Evolutionary conservation across 371 early-diverging fungal genomes (phyloP), one percentile per base, ranked within the genome.

Genomic region (Mortierella sp.): DNA sequence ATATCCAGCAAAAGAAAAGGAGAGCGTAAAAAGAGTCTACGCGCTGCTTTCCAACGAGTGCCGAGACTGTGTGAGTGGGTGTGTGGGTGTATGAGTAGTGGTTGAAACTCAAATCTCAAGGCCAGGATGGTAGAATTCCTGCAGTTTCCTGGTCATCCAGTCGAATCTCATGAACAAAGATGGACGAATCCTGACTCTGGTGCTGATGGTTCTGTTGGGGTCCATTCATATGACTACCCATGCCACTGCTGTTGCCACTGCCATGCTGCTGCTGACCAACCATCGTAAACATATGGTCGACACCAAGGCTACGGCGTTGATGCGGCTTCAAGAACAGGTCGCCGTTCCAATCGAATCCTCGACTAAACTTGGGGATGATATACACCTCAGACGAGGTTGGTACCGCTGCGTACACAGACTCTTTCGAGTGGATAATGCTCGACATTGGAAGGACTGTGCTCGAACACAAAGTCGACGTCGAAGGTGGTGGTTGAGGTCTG

Each of bases 291-390:
- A 76, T 50, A 29, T 67, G 69, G 39, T 76, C 76, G 17, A 64
- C 60, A 7, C 76, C 69, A 5, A 76, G 43, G 49, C 61, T 64
- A 17, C 76, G 76, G 17, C 76, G 65, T 44, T 76, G 76, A 21
- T 76, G 58, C 17, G 76, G 76, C 58, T 76, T 76, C 55, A 76
- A 54, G 37, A 76, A 76, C 8, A 76, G 54, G 44, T 76, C 76
- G 14, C 69, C 76, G 25, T 76, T 76, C 76, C 76, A 76, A 16
- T 68, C 58, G 39, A 76, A 76, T 12, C 68, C 76, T 1, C 76
- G 64, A 34, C 76, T 76, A 0, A 69, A 63, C 52, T 64, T 68
- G 13, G 76, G 76, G 27, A 76, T 76, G 40, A 76, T 76, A 22
- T 76, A 64, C 0, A 76, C 53, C 51, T 76, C 76, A 3, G 68